Percentiles rank a stretch among this genome's conserved stretches.
Conservation (phyloP, 306 rosid genomes). For the Abrus precatorius region DNA sequence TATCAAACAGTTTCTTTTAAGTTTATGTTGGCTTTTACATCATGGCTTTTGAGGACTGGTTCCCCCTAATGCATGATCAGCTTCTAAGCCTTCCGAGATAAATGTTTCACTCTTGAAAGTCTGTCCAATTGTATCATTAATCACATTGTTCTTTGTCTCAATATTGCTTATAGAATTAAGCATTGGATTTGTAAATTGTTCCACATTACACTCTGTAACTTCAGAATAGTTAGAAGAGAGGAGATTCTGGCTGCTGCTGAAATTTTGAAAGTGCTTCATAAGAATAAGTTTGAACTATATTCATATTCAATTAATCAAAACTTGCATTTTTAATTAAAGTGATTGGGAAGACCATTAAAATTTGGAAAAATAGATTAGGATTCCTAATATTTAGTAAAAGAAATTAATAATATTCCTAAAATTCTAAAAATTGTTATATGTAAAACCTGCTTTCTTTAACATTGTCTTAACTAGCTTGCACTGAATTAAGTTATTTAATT, state of each 20-base stretch:
- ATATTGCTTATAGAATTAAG: conserved; percentile 11
- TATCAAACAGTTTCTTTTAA: conserved; percentile 17
- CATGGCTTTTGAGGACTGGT: conserved; percentile 12
- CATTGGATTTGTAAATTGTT: conserved; percentile 12
- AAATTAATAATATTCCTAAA: no score
- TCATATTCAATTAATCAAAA: conserved; percentile 11
- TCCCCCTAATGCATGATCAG: conserved; percentile 34
- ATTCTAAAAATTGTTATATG: no score
- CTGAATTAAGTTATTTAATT: no score
- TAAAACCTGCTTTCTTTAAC: no score
- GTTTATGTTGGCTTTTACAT: conserved; percentile 33
- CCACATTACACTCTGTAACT: neutral
- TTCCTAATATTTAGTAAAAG: no score
- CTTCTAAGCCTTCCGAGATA: conserved; percentile 41
- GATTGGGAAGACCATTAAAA: neutral
- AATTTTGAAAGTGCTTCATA: conserved; percentile 30
- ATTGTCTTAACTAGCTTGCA: no score
- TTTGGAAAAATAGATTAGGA: no score
- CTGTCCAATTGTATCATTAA: conserved; percentile 26
- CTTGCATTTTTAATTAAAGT: conserved; percentile 5
- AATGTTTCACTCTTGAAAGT: conserved; percentile 13
- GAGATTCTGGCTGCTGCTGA: conserved; percentile 50
- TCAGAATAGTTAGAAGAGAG: conserved; percentile 13
- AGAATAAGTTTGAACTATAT: conserved; percentile 39
- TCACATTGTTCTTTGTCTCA: conserved; percentile 28